Base-by-base conservation (phyloP, 148 eudicot genomes). In the Salicornia ramosissima region DNA sequence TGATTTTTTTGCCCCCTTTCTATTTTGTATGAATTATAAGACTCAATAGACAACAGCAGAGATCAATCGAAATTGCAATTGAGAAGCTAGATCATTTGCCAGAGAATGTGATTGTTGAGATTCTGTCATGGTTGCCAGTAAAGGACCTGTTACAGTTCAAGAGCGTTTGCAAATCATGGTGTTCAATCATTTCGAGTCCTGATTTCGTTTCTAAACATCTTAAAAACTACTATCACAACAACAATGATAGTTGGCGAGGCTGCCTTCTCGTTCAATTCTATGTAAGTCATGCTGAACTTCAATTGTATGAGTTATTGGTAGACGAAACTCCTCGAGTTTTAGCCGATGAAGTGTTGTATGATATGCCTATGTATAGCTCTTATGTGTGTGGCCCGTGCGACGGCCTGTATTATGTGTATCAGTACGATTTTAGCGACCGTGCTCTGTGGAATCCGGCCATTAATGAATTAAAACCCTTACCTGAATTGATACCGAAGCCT, bases 121-220 rank as follows among this genome's bases (percentile, higher is more conserved):
- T 80, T 47, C 16, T 80, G 26, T 76, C 71, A 26, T 66, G 76
- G 76, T 31, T 75, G 56, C 73, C 69, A 12, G 79, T 75, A 21
- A 75, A 70, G 65, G 62, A 75, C 15, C 50, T 80, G n/a, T 26
- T 64, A 13, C 59, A 71, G 52, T 75, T 53, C 52, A 75, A 69
- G 58, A 21, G 33, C 50, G 74, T 72, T 13, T 75, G 77, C 83
- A 80, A 75, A 72, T 75, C 79, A 63, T 79, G 79, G 76, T 14
- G 56, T 39, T 49, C 70, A 53, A 47, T 71, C 14, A 47, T 75
- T 63, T 61, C 70, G 4, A 71, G 63, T 42, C 42, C 60, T 10
- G 33, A 19, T 28, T 80, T 78, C 36, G 31, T 75, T 24, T 67
- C 70, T 16, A 72, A 56, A 40, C 77, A 80, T 64, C 65, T 71